Evolutionary conservation across 768 basidiomycete genomes (phyloP).

Genomic region (Podaxis sp.): DNA sequence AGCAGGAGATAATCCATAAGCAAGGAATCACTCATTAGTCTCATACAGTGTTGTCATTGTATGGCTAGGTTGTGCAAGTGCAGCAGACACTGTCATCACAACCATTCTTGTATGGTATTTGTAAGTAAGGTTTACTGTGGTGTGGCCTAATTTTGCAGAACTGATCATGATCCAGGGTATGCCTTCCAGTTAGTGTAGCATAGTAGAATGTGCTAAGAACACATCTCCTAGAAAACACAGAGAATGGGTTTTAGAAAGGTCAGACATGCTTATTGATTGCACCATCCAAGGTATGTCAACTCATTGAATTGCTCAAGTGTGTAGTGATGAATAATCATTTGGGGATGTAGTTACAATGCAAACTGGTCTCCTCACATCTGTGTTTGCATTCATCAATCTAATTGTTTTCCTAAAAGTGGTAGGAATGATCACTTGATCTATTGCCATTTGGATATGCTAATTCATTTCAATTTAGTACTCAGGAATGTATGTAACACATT

Average conservation of each 20-base stretch:
- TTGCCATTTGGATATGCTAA: neutral
- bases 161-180: slow-evolving; percentile 6
- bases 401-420: slow-evolving; percentile 29
- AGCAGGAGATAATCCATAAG: neutral
- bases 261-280: slow-evolving; percentile 41
- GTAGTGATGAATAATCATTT: neutral
- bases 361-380: slow-evolving; percentile 35
- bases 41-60: slow-evolving; percentile 25
- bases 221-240: slow-evolving; percentile 30
- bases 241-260: slow-evolving; percentile 40
- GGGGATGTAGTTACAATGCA: slow-evolving; percentile 32
- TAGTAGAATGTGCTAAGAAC: neutral
- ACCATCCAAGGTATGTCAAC: slow-evolving; percentile 36
- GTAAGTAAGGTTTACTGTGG: slow-evolving; percentile 24
- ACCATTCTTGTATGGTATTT: slow-evolving; percentile 41
- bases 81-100: slow-evolving; percentile 44
- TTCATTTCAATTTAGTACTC: slow-evolving; percentile 10
- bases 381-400: slow-evolving; percentile 33
- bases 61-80: slow-evolving; percentile 42
- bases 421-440: slow-evolving; percentile 5
- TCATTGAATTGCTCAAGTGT: neutral
- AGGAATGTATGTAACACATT: neutral
- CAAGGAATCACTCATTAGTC: neutral
- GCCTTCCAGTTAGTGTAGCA: neutral
- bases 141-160: neutral